Evolutionary conservation across 306 rosid species (phyloP).

Genomic region (Glycine tomentella): DNA sequence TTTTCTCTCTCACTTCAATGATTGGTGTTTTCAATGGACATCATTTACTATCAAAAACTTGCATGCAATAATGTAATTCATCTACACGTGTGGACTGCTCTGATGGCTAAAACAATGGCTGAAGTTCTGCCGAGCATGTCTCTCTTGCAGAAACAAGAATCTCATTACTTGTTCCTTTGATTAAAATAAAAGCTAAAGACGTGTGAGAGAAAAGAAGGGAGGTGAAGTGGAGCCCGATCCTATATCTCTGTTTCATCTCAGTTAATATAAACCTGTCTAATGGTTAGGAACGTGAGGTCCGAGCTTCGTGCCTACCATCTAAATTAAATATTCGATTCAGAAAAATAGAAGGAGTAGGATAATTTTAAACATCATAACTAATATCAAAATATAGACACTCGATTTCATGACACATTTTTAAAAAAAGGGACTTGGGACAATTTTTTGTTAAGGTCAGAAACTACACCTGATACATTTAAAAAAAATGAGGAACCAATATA

Average conservation of each 20-base stretch:
- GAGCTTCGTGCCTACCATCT: neutral
- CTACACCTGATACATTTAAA: too few relatives aligned
- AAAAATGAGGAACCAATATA: too few relatives aligned
- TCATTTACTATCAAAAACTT: neutral
- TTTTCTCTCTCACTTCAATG: slow-evolving; percentile 25
- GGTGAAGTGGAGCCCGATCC: neutral
- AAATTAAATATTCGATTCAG: neutral
- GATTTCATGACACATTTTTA: too few relatives aligned
- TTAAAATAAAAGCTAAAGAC: neutral
- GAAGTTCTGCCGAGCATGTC: neutral
- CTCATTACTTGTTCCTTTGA: neutral
- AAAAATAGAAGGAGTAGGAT: neutral
- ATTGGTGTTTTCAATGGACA: slow-evolving; percentile 3
- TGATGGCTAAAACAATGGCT: neutral
- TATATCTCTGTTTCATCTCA: neutral
- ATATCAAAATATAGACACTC: too few relatives aligned
- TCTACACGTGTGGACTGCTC: neutral
- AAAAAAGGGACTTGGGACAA: too few relatives aligned
- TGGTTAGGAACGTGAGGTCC: neutral
- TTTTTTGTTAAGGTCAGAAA: too few relatives aligned
- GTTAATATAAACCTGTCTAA: neutral
- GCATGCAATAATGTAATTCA: neutral
- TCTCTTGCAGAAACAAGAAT: neutral
- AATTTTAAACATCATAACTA: neutral
- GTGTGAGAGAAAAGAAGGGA: neutral